These are phyloP conservation scores for Fagus crenata DNA, from an alignment of 306 rosid genomes.

Conservation along the genomic window DNA sequence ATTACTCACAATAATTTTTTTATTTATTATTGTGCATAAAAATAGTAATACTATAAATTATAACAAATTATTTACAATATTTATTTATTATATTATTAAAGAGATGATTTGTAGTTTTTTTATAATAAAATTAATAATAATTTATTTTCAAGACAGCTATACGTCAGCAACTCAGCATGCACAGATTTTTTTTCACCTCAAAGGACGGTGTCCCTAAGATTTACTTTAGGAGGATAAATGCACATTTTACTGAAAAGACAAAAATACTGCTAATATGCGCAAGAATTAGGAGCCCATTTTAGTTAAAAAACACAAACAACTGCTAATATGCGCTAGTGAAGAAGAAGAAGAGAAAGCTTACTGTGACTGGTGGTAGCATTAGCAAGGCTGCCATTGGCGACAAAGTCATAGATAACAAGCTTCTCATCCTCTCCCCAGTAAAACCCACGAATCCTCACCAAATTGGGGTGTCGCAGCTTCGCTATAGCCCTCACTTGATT, in stretches of 20 bases:
- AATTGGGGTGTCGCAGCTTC: slow-evolving; percentile 65
- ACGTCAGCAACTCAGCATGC: too few species aligned
- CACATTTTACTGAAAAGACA: not conserved
- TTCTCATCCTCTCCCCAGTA: slow-evolving; percentile 84
- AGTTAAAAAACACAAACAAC: too few species aligned
- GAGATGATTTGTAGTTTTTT: too few species aligned
- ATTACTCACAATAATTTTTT: too few species aligned
- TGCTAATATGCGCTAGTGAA: not conserved
- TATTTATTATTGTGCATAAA: too few species aligned
- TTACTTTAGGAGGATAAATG: not conserved
- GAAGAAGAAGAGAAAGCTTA: slow-evolving; percentile 40
- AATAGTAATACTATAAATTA: too few species aligned
- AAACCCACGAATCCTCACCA: slow-evolving; percentile 75
- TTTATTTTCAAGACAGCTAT: too few species aligned
- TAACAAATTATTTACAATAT: too few species aligned
- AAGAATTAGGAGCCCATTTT: too few species aligned
- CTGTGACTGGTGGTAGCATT: slow-evolving; percentile 45
- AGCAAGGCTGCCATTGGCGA: slow-evolving; percentile 72
- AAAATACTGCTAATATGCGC: not conserved
- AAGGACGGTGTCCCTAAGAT: not conserved
- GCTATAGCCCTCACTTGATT: slow-evolving; percentile 61
- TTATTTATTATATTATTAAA: too few species aligned
- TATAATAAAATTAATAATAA: too few species aligned
- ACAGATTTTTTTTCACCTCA: too few species aligned
- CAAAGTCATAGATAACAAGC: slow-evolving; percentile 71